These are phyloP conservation scores for Ustilago loliicola DNA, from an alignment of 1,284 basidiomycete genomes.

Conservation along the genomic window DNA sequence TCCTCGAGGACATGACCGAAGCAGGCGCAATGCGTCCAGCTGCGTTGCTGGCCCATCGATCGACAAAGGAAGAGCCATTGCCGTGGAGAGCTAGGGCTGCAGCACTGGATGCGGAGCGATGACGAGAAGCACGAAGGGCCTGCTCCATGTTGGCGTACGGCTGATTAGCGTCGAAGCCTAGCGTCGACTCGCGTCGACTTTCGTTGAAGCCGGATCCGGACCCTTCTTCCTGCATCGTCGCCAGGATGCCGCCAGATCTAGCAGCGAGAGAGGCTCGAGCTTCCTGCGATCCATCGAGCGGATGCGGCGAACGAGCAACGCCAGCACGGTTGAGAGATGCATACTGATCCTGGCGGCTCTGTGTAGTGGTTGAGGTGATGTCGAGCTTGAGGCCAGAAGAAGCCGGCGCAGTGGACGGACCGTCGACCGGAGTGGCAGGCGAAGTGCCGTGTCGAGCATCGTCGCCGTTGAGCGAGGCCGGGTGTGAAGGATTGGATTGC, in stretches of 20 bases:
- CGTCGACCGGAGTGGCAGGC: slow-evolving; percentile 41
- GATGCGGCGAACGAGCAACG: slow-evolving; percentile 43
- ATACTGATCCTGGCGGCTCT: slow-evolving; percentile 36
- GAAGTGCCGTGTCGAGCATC: slow-evolving; percentile 43
- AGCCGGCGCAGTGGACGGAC: slow-evolving; percentile 13
- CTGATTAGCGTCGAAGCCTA: slow-evolving; percentile 24
- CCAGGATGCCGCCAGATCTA: slow-evolving; percentile 33
- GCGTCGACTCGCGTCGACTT: slow-evolving; percentile 31
- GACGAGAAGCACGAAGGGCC: slow-evolving; percentile 42
- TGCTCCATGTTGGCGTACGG: slow-evolving; percentile 30
- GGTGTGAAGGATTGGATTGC: slow-evolving; percentile 32
- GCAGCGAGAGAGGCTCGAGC: slow-evolving; percentile 27
- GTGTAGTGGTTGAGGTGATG: slow-evolving; percentile 15
- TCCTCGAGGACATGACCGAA: slow-evolving; percentile 17
- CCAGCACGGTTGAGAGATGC: slow-evolving; percentile 37
- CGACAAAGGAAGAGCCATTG: slow-evolving; percentile 26
- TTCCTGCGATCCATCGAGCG: slow-evolving; percentile 34
- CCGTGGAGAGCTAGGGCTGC: slow-evolving; percentile 53
- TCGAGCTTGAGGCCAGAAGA: slow-evolving; percentile 37
- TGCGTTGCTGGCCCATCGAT: slow-evolving; percentile 40
- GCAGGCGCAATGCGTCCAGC: slow-evolving; percentile 32
- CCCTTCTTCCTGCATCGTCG: slow-evolving; percentile 53
- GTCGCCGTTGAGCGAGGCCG: slow-evolving; percentile 42
- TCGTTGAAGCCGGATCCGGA: slow-evolving; percentile 9
- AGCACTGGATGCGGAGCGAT: slow-evolving; percentile 59